A percentile compares a stretch with the other conserved stretches of the same genome.
phyloP scores from a whole-genome alignment of 2,329 filamentous ascomycete species.

The Phaeosphaeria sp. region DNA sequence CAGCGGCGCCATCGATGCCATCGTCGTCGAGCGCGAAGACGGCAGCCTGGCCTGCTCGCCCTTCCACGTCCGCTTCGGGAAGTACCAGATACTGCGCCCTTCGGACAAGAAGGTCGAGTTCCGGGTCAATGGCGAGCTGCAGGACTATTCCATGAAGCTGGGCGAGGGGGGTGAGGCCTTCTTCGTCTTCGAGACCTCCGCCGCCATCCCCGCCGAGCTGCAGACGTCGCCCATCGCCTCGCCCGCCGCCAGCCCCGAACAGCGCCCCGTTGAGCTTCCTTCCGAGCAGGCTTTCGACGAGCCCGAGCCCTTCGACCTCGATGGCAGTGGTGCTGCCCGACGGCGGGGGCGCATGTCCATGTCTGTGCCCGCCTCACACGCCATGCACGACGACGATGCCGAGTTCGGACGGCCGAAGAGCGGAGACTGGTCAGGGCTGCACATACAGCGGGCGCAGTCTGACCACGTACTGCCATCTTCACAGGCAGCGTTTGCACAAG shows the following conservation, averaged over 20 bases:
- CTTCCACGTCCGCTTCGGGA: conserved; percentile 98
- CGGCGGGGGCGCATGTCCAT: conserved; percentile 40
- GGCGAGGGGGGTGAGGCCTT: conserved; percentile 98
- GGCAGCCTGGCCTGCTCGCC: conserved; percentile 87
- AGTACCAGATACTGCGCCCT: conserved; percentile 92
- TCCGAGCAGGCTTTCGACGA: conserved; percentile 64
- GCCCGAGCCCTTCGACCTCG: conserved; percentile 73
- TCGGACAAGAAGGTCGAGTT: conserved; percentile 99
- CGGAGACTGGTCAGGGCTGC: conserved; percentile 46
- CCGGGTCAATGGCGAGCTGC: conserved; percentile 88
- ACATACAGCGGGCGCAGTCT: conserved; percentile 56
- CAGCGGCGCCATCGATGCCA: conserved; percentile 97
- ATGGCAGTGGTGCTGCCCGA: conserved; percentile 47
- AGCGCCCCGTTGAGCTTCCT: conserved; percentile 60
- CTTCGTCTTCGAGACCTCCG: conserved; percentile 96
- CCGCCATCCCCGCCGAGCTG: conserved; percentile 87
- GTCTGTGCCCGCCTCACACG: conserved; percentile 33
- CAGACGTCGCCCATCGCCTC: conserved; percentile 95
- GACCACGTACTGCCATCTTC: conserved; percentile 60
- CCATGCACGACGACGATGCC: conserved; percentile 21
- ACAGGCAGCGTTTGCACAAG: conserved; percentile 46
- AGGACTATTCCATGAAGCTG: conserved; percentile 97
- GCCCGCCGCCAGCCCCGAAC: conserved; percentile 79
- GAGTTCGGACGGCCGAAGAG: conserved; percentile 35
- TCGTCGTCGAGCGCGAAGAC: conserved; percentile 96